Base-by-base conservation (phyloP, 192 early-diverging fungal species). In the Pilobolus umbonatus region DNA sequence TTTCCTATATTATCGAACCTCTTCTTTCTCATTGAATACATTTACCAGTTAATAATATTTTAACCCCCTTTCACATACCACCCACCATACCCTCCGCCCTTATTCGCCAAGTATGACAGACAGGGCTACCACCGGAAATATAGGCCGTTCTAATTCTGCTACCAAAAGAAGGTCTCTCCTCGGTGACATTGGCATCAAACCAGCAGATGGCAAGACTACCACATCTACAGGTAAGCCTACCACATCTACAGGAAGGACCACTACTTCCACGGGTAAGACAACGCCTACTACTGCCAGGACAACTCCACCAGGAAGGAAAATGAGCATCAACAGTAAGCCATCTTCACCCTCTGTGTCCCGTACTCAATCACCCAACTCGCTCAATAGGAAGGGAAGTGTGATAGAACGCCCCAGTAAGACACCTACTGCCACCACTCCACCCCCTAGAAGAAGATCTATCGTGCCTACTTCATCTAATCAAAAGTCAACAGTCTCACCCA, bases 111-210 rank as follows among this genome's bases (percentile, higher is more conserved):
- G 5, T 17, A 42, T 42, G 39, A 42, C 39, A 42, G 39, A 42
- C 19, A 42, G 39, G 19, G 39, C 39, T 42, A 2, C 39, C 14
- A 42, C n/a, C n/a, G n/a, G n/a, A n/a, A n/a, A n/a, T n/a, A n/a
- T 49, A 28, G 25, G 47, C 29, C 25, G 52, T 22, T 38, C 52
- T 35, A 29, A 31, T 12, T 35, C 52, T 5, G 31, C 32, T 1
- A 54, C 17, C 19, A 54, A 54, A 25, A 54, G 52, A 36, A 54
- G 17, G 24, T 54, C 52, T 7, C 21, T 54, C 5, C 15, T 54
- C 19, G 35, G 34, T 22, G 52, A 54, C 11, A 22, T 54, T 10
- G 52, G 52, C 12, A 54, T 54, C 24, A 35, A 54, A 24, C 0
- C 52, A 54, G 34, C 21, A 5, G n/a, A 12, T 1, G 32, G 38